phyloP scores from a whole-genome alignment of 2,329 filamentous ascomycete species.

The Phoma sp. region DNA sequence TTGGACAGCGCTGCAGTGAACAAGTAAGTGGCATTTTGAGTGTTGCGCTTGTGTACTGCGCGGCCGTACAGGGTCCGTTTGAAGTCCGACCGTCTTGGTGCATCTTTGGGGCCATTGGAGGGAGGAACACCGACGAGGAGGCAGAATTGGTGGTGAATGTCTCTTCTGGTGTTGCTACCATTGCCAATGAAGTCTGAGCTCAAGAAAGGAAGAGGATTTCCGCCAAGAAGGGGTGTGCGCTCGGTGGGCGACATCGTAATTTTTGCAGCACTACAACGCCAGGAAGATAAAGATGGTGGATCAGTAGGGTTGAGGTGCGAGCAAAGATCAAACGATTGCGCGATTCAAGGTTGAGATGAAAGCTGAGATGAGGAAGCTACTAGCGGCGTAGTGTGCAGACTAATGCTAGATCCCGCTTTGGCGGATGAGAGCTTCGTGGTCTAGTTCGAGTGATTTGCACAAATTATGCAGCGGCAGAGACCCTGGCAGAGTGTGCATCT shows the following conservation, averaged over 20 bases:
- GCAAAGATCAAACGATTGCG: constrained; percentile 4
- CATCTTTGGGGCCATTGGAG: constrained; percentile 31
- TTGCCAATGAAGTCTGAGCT: constrained; percentile 16
- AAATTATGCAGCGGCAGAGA: constrained; percentile 1
- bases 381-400: constrained; percentile 8
- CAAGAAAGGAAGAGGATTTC: constrained; percentile 12
- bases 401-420: constrained; percentile 13
- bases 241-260: constrained; percentile 10
- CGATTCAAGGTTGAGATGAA: constrained; percentile 6
- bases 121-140: constrained; percentile 46
- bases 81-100: constrained; percentile 23
- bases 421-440: constrained; percentile 16
- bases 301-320: background rate
- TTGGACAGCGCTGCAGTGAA: constrained; percentile 49
- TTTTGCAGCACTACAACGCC: background rate
- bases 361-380: constrained; percentile 1
- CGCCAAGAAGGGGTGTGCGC: constrained; percentile 14
- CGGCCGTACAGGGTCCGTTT: constrained; percentile 47
- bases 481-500: background rate
- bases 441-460: constrained; percentile 9
- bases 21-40: constrained; percentile 44
- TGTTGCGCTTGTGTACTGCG: constrained; percentile 37
- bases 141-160: constrained; percentile 48
- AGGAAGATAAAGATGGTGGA: background rate
- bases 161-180: constrained; percentile 7